Percentiles rank a stretch among this genome's conserved stretches.
phyloP scores from a whole-genome alignment of 1,284 basidiomycete species.

The Ceratobasidium sp. region DNA sequence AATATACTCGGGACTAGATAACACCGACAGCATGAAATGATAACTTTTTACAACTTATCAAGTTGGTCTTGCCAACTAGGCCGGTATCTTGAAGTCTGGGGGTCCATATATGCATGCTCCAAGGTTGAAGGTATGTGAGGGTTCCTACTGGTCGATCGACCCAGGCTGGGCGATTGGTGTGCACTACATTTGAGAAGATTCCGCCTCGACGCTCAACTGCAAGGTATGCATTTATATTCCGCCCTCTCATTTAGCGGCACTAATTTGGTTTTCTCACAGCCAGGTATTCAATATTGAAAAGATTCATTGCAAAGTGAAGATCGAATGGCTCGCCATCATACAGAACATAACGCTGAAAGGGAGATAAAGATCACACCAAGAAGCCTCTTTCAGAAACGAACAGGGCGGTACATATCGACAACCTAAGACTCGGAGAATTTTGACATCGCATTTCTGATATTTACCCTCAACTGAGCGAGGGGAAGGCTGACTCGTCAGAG shows the following conservation, averaged over 20 bases:
- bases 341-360: slow-evolving; percentile 37
- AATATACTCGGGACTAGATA: slow-evolving; percentile 63
- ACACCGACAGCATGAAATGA: neutral
- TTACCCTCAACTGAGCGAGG: slow-evolving; percentile 39
- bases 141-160: neutral
- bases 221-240: neutral
- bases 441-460: slow-evolving; percentile 26
- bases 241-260: too few species aligned
- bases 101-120: neutral
- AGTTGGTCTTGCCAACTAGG: too few species aligned
- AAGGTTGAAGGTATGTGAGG: neutral
- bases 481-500: slow-evolving; percentile 45
- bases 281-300: slow-evolving; percentile 1
- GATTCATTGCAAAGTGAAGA: slow-evolving; percentile 36
- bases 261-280: neutral
- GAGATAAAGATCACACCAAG: slow-evolving; percentile 37
- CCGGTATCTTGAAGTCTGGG: neutral
- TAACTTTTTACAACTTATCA: neutral
- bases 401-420: slow-evolving; percentile 30
- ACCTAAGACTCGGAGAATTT: slow-evolving; percentile 34
- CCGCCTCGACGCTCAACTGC: neutral
- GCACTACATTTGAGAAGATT: neutral
- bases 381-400: slow-evolving; percentile 31
- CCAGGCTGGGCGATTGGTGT: neutral
- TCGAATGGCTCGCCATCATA: slow-evolving; percentile 22